phyloP scores from a whole-genome alignment of 139 green algal species.

The Coelastrella sp. region DNA sequence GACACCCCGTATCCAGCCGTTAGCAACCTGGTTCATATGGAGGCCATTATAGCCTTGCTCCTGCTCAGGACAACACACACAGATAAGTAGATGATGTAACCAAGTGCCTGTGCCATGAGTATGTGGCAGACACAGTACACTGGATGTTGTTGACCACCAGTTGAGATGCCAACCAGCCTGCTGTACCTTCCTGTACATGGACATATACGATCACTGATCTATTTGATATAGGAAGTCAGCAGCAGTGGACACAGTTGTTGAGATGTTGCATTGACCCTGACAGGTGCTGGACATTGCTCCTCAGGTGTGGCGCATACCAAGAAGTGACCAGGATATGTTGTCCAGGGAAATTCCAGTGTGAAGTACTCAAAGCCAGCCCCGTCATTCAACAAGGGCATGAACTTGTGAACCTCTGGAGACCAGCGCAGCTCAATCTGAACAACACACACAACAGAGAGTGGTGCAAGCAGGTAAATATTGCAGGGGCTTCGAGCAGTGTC shows the following conservation, averaged over 20 bases:
- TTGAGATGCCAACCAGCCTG: no score
- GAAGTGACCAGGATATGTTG: constrained; percentile 34
- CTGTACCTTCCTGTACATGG: no score
- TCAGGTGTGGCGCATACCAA: neutral
- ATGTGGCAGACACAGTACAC: no score
- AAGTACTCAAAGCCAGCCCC: constrained; percentile 32
- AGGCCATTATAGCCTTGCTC: constrained; percentile 36
- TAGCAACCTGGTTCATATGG: constrained; percentile 40
- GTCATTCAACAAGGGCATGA: constrained; percentile 46
- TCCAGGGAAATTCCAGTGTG: constrained; percentile 38
- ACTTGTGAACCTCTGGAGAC: constrained; percentile 44
- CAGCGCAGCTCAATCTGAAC: constrained; percentile 29
- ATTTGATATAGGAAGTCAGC: neutral
- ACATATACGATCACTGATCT: neutral
- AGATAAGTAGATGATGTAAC: neutral
- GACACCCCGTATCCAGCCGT: constrained; percentile 36
- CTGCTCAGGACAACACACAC: neutral
- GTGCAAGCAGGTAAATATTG: neutral
- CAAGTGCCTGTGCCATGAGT: no score
- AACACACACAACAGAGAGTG: neutral
- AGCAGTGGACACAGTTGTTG: neutral
- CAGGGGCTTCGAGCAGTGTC: no score
- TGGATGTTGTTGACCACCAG: no score
- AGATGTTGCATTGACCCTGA: no score
- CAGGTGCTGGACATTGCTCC: neutral